A percentile compares a stretch with the other conserved stretches of the same genome.
Conservation (phyloP, 2,329 filamentous ascomycete species). For the Trichoderma pleuroti region DNA sequence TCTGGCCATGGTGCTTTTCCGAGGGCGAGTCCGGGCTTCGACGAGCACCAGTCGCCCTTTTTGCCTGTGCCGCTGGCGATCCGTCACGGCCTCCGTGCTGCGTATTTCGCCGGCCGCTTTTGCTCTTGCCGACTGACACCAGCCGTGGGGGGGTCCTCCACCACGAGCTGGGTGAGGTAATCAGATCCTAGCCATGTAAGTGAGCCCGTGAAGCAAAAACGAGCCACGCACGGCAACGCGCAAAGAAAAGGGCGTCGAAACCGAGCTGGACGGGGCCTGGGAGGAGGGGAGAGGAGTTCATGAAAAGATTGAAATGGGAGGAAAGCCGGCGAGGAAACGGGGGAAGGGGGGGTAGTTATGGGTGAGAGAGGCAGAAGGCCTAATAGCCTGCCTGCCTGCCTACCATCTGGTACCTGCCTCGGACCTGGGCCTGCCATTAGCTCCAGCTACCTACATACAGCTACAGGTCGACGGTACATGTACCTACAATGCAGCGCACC, state of each 20-base stretch:
- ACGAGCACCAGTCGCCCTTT: not conserved
- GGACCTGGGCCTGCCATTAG: constrained; percentile 7
- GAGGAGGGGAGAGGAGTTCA: constrained; percentile 22
- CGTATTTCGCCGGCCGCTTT: not conserved
- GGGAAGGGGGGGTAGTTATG: constrained; percentile 38
- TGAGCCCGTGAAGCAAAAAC: constrained; percentile 10
- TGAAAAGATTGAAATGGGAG: constrained; percentile 27
- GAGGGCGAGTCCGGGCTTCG: not conserved
- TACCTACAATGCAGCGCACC: constrained; percentile 4
- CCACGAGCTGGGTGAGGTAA: constrained; percentile 15
- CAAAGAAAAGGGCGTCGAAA: constrained; percentile 19
- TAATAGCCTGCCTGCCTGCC: constrained; percentile 26
- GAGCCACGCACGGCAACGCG: constrained; percentile 19
- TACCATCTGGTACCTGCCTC: constrained; percentile 4
- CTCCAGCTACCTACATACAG: not conserved
- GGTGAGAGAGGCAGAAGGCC: constrained; percentile 22
- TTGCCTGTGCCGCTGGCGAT: not conserved
- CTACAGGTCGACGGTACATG: not conserved
- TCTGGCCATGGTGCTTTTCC: not conserved
- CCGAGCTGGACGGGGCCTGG: constrained; percentile 1
- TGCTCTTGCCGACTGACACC: not conserved
- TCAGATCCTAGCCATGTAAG: constrained; percentile 17
- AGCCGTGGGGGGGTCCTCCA: constrained; percentile 12
- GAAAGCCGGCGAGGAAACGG: constrained; percentile 32
- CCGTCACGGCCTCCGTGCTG: not conserved